phyloP scores from a whole-genome alignment of 371 early-diverging fungal species.

The Mortierella sp. region DNA sequence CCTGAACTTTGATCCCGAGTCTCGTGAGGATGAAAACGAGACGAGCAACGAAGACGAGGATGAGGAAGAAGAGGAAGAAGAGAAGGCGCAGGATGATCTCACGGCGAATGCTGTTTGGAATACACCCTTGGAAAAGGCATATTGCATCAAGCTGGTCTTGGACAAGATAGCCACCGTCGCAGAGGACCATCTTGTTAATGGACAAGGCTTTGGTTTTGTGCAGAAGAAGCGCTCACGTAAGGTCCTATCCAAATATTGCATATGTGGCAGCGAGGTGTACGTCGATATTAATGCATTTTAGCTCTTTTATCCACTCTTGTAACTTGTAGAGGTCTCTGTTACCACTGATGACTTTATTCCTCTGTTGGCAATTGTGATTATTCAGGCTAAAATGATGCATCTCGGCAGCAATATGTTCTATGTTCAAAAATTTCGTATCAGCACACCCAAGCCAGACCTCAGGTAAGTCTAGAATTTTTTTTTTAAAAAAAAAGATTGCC shows the following conservation, averaged over 20 bases:
- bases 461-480: slow-evolving; percentile 44
- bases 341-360: slow-evolving; percentile 77
- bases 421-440: slow-evolving; percentile 66
- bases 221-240: slow-evolving; percentile 44
- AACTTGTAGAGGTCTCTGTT: slow-evolving; percentile 57
- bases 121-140: slow-evolving; percentile 49
- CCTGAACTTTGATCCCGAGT: no score
- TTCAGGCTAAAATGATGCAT: slow-evolving; percentile 64
- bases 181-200: slow-evolving; percentile 45
- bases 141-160: slow-evolving; percentile 44
- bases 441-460: slow-evolving; percentile 63
- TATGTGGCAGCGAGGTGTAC: no score
- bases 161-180: slow-evolving; percentile 42
- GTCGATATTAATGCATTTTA: neutral
- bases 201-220: slow-evolving; percentile 36
- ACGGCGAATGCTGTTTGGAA: slow-evolving; percentile 34
- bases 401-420: slow-evolving; percentile 70
- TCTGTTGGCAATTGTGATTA: slow-evolving; percentile 66
- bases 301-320: neutral
- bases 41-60: neutral
- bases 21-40: neutral
- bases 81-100: slow-evolving; percentile 13
- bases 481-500: neutral
- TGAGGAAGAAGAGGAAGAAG: neutral
- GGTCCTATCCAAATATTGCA: neutral